A percentile compares a stretch with the other conserved stretches of the same genome.
Conservation (phyloP, 345 rosid species). For the Melastoma malabathricum region DNA sequence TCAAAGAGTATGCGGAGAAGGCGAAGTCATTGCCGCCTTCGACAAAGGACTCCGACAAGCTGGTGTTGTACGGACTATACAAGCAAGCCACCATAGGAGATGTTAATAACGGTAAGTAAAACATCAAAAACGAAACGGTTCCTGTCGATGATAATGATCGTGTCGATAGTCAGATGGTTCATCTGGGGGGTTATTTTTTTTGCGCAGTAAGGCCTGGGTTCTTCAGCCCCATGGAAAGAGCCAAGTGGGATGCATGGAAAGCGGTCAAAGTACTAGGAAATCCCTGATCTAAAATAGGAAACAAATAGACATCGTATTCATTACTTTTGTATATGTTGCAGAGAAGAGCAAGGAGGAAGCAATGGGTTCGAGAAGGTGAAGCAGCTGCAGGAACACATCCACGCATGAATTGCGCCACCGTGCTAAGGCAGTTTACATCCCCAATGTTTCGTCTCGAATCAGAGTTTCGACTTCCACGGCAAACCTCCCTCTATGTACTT, state of each 20-base stretch:
- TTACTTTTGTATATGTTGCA: not conserved
- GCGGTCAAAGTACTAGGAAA: slow-evolving; percentile 10
- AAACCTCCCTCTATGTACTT: no score
- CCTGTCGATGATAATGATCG: no score
- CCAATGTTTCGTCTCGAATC: not conserved
- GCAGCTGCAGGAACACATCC: slow-evolving; percentile 12
- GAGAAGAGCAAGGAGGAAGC: slow-evolving; percentile 22
- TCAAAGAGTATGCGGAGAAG: slow-evolving; percentile 16
- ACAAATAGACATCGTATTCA: not conserved
- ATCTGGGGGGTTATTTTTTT: not conserved
- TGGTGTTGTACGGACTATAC: slow-evolving; percentile 21
- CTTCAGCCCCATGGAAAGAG: slow-evolving; percentile 17
- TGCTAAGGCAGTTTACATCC: not conserved
- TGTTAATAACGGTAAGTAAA: slow-evolving; percentile 10
- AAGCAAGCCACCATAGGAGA: slow-evolving; percentile 20
- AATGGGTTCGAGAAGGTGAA: slow-evolving; percentile 18
- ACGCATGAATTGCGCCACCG: not conserved
- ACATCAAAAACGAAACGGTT: not conserved
- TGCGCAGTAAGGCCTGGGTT: slow-evolving; percentile 14
- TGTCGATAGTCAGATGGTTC: no score
- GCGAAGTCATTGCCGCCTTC: slow-evolving; percentile 16
- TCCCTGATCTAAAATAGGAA: no score
- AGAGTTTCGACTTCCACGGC: no score
- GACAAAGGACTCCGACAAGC: slow-evolving; percentile 18
- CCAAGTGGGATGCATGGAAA: slow-evolving; percentile 32